Percentiles rank a stretch among this genome's conserved stretches.
phyloP scores from a whole-genome alignment of 2,329 filamentous ascomycete genomes.

The Fusarium transvaalense region DNA sequence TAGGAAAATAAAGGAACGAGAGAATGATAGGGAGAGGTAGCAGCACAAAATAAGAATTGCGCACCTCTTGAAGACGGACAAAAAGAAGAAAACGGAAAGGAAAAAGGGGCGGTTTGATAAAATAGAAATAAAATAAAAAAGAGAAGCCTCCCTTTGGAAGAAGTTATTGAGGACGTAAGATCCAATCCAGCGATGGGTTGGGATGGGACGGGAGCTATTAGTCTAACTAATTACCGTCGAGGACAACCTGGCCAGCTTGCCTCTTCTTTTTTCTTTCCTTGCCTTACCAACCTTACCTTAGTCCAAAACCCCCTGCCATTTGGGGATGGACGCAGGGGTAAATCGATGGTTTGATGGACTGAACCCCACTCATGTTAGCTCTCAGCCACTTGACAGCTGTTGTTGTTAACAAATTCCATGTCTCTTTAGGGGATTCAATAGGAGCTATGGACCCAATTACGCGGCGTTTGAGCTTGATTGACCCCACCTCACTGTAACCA shows the following conservation, averaged over 20 bases:
- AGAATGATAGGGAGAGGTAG: constrained; percentile 38
- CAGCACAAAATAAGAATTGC: constrained; percentile 36
- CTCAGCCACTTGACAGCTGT: constrained; percentile 40
- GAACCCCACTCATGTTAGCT: constrained; percentile 36
- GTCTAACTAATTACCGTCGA: constrained; percentile 30
- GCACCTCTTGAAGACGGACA: constrained; percentile 28
- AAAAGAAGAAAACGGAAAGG: constrained; percentile 26
- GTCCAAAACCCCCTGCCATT: constrained; percentile 21
- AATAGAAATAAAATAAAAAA: constrained; percentile 23
- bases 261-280: constrained; percentile 25
- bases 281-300: neutral
- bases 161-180: constrained; percentile 38
- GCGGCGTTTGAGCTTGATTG: constrained; percentile 16
- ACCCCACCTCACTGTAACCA: constrained; percentile 1
- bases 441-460: constrained; percentile 21
- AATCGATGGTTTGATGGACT: constrained; percentile 4
- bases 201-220: neutral
- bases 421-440: constrained; percentile 1
- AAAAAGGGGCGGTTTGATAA: constrained; percentile 27
- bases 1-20: constrained; percentile 43
- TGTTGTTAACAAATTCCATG: constrained; percentile 33
- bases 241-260: constrained; percentile 48
- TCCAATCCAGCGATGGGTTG: constrained; percentile 6
- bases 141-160: constrained; percentile 39
- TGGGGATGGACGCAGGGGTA: constrained; percentile 42